These are phyloP conservation scores for Coccomyxa subellipsoidea DNA, from an alignment of 163 green algal species.

Conservation along the genomic window DNA sequence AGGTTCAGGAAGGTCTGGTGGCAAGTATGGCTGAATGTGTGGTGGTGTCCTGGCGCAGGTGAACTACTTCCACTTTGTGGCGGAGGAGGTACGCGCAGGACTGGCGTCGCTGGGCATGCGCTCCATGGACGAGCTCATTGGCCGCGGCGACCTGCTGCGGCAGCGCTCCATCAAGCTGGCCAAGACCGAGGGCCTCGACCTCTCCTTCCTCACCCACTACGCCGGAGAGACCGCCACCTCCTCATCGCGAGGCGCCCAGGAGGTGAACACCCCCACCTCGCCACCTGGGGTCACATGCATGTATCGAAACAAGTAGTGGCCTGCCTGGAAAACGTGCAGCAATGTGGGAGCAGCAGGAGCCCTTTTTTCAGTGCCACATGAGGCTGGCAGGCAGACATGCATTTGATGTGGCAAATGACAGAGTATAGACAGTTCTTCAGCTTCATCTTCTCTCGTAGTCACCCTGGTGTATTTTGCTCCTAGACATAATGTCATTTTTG, in stretches of 20 bases:
- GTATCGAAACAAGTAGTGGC: too few relatives aligned
- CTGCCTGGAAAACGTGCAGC: too few relatives aligned
- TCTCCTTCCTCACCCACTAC: conserved; percentile 89
- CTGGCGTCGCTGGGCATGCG: conserved; percentile 84
- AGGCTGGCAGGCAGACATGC: too few relatives aligned
- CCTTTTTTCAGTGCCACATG: too few relatives aligned
- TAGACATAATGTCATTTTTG: neutral
- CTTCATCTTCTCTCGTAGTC: too few relatives aligned
- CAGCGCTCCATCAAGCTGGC: conserved; percentile 57
- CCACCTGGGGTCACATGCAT: neutral
- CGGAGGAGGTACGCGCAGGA: conserved; percentile 77
- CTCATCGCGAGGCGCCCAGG: conserved; percentile 48
- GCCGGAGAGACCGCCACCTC: conserved; percentile 45
- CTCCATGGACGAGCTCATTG: conserved; percentile 93
- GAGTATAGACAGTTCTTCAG: too few relatives aligned
- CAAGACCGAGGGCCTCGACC: conserved; percentile 92
- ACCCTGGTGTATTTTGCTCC: neutral
- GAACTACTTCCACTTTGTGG: conserved; percentile 97
- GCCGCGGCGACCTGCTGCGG: conserved; percentile 65
- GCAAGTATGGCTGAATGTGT: neutral
- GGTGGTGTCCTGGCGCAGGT: conserved; percentile 44
- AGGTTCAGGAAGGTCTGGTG: neutral
- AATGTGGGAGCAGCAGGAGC: too few relatives aligned
- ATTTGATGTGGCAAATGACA: too few relatives aligned
- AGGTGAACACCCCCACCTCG: conserved; percentile 14